These are phyloP conservation scores for Podila epigama DNA, from an alignment of 192 early-diverging fungal genomes.

Conservation along the genomic window DNA sequence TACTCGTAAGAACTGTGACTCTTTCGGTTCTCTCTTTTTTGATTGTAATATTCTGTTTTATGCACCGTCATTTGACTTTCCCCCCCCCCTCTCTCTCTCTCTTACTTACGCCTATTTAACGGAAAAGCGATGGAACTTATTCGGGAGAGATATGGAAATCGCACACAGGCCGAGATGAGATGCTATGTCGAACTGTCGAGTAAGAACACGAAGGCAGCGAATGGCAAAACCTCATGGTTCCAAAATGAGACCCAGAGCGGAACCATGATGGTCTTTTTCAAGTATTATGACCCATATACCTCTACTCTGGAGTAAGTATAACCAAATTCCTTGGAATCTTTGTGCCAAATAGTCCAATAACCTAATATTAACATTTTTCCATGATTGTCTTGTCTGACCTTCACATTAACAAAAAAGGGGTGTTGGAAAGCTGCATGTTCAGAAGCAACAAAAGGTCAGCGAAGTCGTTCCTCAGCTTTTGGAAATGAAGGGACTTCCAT, in stretches of 20 bases:
- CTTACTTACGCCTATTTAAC: constrained; percentile 6
- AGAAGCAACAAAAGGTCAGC: constrained; percentile 57
- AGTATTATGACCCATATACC: constrained; percentile 78
- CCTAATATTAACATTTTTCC: too few species aligned
- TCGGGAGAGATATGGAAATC: constrained; percentile 38
- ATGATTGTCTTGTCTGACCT: too few species aligned
- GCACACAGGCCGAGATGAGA: constrained; percentile 36
- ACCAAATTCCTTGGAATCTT: neutral
- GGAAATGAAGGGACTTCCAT: constrained; percentile 61
- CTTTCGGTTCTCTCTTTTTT: neutral
- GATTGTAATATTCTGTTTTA: constrained; percentile 24
- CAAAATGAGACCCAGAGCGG: constrained; percentile 13
- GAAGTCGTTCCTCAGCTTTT: constrained; percentile 67
- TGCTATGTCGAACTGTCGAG: constrained; percentile 50
- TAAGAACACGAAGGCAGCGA: constrained; percentile 18
- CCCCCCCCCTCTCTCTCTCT: constrained; percentile 52
- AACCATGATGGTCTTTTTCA: constrained; percentile 79
- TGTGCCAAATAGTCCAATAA: too few species aligned
- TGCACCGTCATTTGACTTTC: too few species aligned
- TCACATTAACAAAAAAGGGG: constrained; percentile 58
- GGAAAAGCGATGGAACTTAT: constrained; percentile 48
- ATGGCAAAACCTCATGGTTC: constrained; percentile 30
- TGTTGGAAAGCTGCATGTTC: constrained; percentile 62
- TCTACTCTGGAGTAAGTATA: constrained; percentile 64
- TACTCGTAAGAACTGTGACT: constrained; percentile 47